Evolutionary conservation across 176 grass and related monocot genomes (phyloP), one percentile per base, ranked within the genome.

Genomic region (Puccinellia tenuiflora): DNA sequence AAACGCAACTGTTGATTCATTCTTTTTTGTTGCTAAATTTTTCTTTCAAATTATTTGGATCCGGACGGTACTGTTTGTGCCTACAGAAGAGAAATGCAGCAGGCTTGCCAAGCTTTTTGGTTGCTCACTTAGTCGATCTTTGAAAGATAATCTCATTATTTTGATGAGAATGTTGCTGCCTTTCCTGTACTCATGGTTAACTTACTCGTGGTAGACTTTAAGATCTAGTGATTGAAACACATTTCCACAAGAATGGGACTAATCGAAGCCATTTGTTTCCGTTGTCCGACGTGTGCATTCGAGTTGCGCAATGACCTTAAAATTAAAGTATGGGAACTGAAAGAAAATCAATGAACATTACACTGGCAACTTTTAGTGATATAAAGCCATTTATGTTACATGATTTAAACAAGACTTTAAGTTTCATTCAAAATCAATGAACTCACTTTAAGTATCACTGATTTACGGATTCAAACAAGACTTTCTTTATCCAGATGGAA

Each of bases 1-100:
- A 35, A 40, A 68, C 46, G 57, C 57, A n/a, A 9, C 68, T 77
- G 79, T 79, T 86, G 12, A 61, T 68, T 83, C 70, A 64, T 62
- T 69, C 25, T 5, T 16, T 80, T 3, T 50, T 28, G 20, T 30
- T 55, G 43, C 55, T 65, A 30, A 26, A 77, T 81, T 62, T 40
- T 77, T 17, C 37, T 31, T 46, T 2, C 14, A 37, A 12, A 18
- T 46, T 76, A n/a, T 30, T 38, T 85, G 33, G 60, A 90, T 46
- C 26, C 15, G 7, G 45, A 76, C 78, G 83, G 87, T 68, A 80
- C 71, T 43, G 63, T 85, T 83, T 56, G 68, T 91, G 72, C 59
- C 77, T 46, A 30, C 11, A 14, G 2, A 76, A 75, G 62, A 51
- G 51, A 67, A 20, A 83, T 52, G 3, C 68, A 17, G 7, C n/a